Percentiles rank a stretch among this genome's conserved stretches.
Evolutionary conservation across 177 flowering plant genomes (phyloP).

Genomic region (Vitis hybrid): DNA sequence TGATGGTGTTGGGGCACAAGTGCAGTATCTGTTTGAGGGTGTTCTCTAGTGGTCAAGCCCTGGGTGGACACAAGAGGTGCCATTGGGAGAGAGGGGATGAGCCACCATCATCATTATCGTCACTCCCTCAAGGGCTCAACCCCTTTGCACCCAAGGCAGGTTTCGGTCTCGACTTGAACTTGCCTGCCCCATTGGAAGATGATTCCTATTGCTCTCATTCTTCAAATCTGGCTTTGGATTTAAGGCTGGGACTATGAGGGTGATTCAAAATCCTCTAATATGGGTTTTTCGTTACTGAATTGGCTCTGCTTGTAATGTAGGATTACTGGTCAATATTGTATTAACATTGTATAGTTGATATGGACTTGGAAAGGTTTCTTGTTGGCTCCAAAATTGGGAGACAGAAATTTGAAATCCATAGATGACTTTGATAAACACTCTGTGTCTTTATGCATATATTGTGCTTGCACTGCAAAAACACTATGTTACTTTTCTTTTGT

Average conservation of each 20-base stretch:
- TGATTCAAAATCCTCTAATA: not conserved
- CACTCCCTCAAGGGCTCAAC: conserved; percentile 11
- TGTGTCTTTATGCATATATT: not conserved
- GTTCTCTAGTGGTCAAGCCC: conserved; percentile 77
- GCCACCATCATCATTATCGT: not conserved
- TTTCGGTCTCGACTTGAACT: conserved; percentile 47
- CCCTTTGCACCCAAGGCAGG: conserved; percentile 5
- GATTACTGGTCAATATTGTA: not conserved
- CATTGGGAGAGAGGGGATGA: conserved; percentile 65
- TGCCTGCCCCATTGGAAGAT: conserved; percentile 39
- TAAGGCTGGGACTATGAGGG: conserved; percentile 44
- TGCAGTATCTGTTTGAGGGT: conserved; percentile 66
- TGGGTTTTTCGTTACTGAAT: not conserved
- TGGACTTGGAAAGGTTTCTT: not conserved
- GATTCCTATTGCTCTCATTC: conserved; percentile 22
- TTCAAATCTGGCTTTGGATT: conserved; percentile 33
- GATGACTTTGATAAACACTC: not conserved
- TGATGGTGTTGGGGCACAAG: conserved; percentile 38
- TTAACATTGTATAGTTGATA: not conserved
- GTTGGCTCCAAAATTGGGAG: conserved; percentile 7
- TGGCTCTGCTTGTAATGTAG: not conserved
- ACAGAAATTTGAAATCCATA: not conserved
- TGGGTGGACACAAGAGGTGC: conserved; percentile 88
- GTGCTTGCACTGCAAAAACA: not conserved
- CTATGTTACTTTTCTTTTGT: not conserved